These are phyloP conservation scores for Microcyclospora pomicola DNA, from an alignment of 2,329 filamentous ascomycete genomes.

Conservation along the genomic window DNA sequence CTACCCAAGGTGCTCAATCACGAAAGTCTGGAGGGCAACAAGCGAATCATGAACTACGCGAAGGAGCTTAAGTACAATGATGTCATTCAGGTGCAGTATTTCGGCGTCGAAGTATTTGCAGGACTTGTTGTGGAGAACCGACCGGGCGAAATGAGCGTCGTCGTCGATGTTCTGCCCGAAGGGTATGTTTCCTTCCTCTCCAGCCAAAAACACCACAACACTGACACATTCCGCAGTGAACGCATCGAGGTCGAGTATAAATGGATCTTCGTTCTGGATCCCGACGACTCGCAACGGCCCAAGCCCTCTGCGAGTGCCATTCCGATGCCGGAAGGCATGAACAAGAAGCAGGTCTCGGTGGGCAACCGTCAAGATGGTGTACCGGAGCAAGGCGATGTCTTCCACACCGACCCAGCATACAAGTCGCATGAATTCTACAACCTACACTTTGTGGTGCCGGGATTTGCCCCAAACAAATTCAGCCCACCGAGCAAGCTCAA, in stretches of 20 bases:
- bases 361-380: constrained; percentile 37
- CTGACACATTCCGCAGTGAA: constrained; percentile 37
- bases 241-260: constrained; percentile 72
- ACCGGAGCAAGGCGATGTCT: constrained; percentile 33
- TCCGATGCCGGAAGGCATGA: constrained; percentile 48
- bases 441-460: constrained; percentile 25
- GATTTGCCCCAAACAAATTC: constrained; percentile 29
- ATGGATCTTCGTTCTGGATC: constrained; percentile 62
- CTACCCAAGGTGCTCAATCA: constrained; percentile 52
- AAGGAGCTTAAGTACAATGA: constrained; percentile 56
- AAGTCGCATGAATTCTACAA: constrained; percentile 58
- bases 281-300: constrained; percentile 55
- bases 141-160: constrained; percentile 55
- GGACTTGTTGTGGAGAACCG: constrained; percentile 78
- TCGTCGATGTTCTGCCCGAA: constrained; percentile 73
- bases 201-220: background rate
- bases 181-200: constrained; percentile 44
- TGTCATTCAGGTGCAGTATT: constrained; percentile 74
- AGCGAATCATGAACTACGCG: constrained; percentile 55
- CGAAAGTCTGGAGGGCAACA: constrained; percentile 55
- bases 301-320: constrained; percentile 61
- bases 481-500: constrained; percentile 42
- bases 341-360: constrained; percentile 32
- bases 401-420: constrained; percentile 31
- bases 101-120: constrained; percentile 78